phyloP scores from a whole-genome alignment of 345 rosid species.

The Orychophragmus violaceus region DNA sequence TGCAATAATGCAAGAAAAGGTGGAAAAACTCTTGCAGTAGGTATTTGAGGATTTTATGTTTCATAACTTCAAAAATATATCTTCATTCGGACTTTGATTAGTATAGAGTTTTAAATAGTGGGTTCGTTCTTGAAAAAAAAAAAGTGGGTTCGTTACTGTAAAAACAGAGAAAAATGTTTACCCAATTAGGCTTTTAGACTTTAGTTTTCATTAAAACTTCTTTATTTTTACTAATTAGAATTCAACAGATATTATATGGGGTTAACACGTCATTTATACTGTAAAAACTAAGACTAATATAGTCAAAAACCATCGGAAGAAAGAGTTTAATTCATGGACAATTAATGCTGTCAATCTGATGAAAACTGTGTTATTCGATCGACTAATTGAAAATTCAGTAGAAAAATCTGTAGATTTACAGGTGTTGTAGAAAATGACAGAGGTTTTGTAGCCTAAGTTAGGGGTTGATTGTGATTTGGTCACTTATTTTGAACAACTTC shows the following conservation, averaged over 20 bases:
- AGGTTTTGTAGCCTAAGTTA: background rate
- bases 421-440: background rate
- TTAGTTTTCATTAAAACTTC: background rate
- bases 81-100: background rate
- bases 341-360: background rate
- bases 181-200: background rate
- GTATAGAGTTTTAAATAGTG: background rate
- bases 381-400: background rate
- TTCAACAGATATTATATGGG: background rate
- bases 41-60: background rate
- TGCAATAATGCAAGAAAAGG: background rate
- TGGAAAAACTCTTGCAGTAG: background rate
- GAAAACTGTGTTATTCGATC: background rate
- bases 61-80: background rate
- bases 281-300: background rate
- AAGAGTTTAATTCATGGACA: background rate
- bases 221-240: background rate
- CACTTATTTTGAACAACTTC: background rate
- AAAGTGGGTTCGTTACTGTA: background rate
- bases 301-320: background rate
- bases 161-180: background rate
- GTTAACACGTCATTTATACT: background rate
- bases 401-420: background rate
- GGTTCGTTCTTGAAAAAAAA: background rate
- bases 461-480: slow-evolving; percentile 14